phyloP scores from a whole-genome alignment of 331 rosid species.

The Ulmus americana region DNA sequence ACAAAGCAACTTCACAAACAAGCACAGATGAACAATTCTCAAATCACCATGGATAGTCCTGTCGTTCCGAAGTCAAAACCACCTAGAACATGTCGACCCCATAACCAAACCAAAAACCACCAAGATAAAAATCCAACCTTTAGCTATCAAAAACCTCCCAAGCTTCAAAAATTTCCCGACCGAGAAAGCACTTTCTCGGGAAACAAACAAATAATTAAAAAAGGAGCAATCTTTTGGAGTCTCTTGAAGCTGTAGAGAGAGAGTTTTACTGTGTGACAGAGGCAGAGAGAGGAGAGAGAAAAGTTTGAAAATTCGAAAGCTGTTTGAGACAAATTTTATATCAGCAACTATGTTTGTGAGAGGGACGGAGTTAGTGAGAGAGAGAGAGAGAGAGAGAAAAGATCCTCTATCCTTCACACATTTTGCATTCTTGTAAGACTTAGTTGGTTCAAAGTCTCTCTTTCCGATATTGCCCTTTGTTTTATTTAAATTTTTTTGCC shows the following conservation, averaged over 20 bases:
- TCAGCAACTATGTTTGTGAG: constrained; percentile 15
- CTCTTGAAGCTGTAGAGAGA: not conserved
- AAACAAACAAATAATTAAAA: not conserved
- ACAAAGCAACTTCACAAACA: constrained; percentile 18
- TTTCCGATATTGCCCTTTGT: not conserved
- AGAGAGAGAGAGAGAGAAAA: not conserved
- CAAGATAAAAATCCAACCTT: constrained; percentile 1
- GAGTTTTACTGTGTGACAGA: constrained; percentile 6
- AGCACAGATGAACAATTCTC: constrained; percentile 4
- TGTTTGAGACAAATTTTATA: constrained; percentile 55
- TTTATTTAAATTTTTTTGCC: not conserved
- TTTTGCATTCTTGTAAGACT: too few species aligned
- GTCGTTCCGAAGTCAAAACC: constrained; percentile 20
- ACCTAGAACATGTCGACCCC: constrained; percentile 2
- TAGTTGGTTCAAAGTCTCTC: not conserved
- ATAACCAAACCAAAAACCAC: constrained; percentile 21
- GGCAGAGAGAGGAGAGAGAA: constrained; percentile 22
- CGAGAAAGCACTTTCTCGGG: constrained; percentile 3
- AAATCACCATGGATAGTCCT: constrained; percentile 23
- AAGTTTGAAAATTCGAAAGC: constrained; percentile 41
- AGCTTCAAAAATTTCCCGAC: not conserved
- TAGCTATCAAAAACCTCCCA: not conserved
- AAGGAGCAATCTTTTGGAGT: not conserved
- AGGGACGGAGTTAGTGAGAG: constrained; percentile 11
- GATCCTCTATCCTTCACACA: not conserved